Conservation (phyloP, 108 stramenopile species). For the Cyclotella cryptica region DNA sequence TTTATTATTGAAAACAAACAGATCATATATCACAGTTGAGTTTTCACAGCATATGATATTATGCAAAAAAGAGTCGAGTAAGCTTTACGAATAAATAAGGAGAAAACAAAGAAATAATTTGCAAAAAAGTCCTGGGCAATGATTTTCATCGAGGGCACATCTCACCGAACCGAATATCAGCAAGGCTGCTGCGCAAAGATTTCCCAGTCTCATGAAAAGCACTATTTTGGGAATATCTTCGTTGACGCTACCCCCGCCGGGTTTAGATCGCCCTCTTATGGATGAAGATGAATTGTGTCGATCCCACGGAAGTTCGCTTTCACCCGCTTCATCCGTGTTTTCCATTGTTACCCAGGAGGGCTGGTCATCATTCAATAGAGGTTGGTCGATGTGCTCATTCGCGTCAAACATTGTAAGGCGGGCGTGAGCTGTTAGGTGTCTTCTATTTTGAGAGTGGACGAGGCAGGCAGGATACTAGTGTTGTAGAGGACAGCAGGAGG, state of each 20-base stretch:
- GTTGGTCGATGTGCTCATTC: slow-evolving; percentile 22
- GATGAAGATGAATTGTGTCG: not conserved
- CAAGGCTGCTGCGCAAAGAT: slow-evolving; percentile 19
- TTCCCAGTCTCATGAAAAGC: slow-evolving; percentile 34
- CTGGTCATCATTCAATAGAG: slow-evolving; percentile 20
- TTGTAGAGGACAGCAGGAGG: too few species aligned
- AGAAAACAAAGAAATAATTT: not conserved
- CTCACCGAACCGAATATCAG: slow-evolving; percentile 32
- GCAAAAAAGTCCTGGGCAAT: not conserved
- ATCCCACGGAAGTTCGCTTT: slow-evolving; percentile 7
- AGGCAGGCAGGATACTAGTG: too few species aligned
- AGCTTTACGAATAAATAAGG: not conserved
- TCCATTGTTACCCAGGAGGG: slow-evolving; percentile 42
- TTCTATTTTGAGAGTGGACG: too few species aligned
- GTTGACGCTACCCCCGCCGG: not conserved
- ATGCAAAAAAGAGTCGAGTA: not conserved
- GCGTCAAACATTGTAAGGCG: not conserved
- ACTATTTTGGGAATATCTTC: slow-evolving; percentile 26
- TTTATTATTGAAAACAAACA: not conserved
- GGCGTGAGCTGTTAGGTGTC: too few species aligned
- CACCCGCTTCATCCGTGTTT: slow-evolving; percentile 13
- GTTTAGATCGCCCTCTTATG: not conserved
- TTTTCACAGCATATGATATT: not conserved
- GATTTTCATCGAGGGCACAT: not conserved
- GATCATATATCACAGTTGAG: not conserved